phyloP scores from a whole-genome alignment of 2,329 filamentous ascomycete species.

The Onygenales sp. region DNA sequence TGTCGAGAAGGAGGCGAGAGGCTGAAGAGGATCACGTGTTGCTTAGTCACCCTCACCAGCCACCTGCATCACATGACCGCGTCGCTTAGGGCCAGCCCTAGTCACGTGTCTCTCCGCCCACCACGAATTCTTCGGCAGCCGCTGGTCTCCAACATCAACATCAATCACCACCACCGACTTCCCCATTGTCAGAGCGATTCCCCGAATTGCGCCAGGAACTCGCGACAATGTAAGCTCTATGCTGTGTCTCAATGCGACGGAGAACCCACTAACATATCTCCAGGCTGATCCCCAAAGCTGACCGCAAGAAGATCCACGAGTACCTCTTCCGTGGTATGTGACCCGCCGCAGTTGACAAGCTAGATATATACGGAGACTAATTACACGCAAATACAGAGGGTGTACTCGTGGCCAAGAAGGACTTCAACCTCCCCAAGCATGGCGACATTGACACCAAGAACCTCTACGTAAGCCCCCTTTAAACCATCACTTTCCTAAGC shows the following conservation, averaged over 20 bases:
- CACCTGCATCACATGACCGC: not conserved
- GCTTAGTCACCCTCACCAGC: not conserved
- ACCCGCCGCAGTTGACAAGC: not conserved
- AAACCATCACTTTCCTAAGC: not conserved
- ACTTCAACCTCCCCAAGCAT: conserved; percentile 98
- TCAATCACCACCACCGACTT: conserved; percentile 28
- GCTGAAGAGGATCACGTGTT: not conserved
- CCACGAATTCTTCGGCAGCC: too few species aligned
- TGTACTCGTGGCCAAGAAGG: conserved; percentile 95
- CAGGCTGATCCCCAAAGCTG: conserved; percentile 98
- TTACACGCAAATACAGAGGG: conserved; percentile 43
- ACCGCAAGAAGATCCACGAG: conserved; percentile 99
- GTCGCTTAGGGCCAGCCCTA: conserved; percentile 5
- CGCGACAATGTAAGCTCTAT: conserved; percentile 40
- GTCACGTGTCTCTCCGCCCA: not conserved
- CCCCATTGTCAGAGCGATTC: conserved; percentile 43
- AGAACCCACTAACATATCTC: conserved; percentile 8
- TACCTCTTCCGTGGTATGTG: conserved; percentile 86
- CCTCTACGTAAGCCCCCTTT: conserved; percentile 58
- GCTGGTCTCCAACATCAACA: too few species aligned
- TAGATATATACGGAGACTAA: not conserved
- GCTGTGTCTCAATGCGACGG: not conserved
- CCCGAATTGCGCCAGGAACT: conserved; percentile 45
- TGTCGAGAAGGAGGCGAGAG: not conserved
- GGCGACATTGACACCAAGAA: conserved; percentile 99